phyloP scores from a whole-genome alignment of 2,329 filamentous ascomycete species.

The Arthrobotrys megalospora region DNA sequence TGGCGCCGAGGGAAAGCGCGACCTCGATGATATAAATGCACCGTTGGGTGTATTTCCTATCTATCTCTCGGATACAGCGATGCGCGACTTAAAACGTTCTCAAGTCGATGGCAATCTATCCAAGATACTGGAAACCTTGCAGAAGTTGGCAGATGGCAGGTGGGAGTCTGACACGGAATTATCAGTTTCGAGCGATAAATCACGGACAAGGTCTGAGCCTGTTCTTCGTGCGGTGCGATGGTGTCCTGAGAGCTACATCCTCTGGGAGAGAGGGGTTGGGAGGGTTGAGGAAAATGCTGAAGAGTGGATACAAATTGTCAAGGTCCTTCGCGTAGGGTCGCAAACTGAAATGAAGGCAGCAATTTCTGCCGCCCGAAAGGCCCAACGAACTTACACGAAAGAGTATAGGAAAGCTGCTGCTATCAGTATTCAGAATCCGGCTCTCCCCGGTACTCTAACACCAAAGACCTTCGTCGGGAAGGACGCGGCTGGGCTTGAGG shows the following conservation, averaged over 20 bases:
- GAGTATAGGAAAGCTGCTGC: constrained; percentile 17
- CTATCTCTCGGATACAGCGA: constrained; percentile 25
- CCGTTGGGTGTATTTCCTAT: constrained; percentile 36
- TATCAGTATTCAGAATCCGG: not conserved
- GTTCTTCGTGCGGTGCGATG: constrained; percentile 21
- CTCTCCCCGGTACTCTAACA: not conserved
- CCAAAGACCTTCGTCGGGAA: constrained; percentile 15
- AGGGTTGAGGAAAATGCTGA: constrained; percentile 15
- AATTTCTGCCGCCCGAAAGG: constrained; percentile 7
- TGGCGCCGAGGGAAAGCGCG: not conserved
- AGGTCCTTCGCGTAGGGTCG: constrained; percentile 20
- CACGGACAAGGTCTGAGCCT: not conserved
- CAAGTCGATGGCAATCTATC: constrained; percentile 20
- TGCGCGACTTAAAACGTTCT: constrained; percentile 34
- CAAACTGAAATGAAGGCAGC: constrained; percentile 9
- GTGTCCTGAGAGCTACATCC: constrained; percentile 11
- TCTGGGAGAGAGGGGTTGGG: constrained; percentile 33
- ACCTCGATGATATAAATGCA: constrained; percentile 16
- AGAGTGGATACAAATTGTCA: constrained; percentile 41
- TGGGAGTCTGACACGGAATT: constrained; percentile 29
- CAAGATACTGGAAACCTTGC: constrained; percentile 6
- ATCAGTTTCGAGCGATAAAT: not conserved
- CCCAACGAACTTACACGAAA: constrained; percentile 13
- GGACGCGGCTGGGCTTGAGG: constrained; percentile 4
- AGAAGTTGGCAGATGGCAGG: constrained; percentile 27